Evolutionary conservation across 2,329 filamentous ascomycete species (phyloP), one percentile per base, ranked within the genome.

Genomic region (Diaporthe sp.): DNA sequence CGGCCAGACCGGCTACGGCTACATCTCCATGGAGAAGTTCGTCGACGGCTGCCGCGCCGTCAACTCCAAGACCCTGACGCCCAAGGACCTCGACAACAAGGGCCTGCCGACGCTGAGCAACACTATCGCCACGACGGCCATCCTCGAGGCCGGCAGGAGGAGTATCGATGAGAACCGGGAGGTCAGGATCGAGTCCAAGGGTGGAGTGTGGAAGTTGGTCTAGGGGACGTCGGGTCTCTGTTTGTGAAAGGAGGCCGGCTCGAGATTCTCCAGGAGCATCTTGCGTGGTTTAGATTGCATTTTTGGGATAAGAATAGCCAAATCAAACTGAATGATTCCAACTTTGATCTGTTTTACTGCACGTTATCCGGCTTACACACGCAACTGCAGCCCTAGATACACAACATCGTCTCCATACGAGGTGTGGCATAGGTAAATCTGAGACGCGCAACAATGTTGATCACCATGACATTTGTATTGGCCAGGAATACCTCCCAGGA

Each of bases 21-120:
- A 98, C 84, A 91, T 98, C 74, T 97, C 94, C 27, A 96, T 98
- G 80, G 96, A 98, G 86, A 98, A 98, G 85, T 98, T 98, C 83
- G 92, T 98, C 66, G 95, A 98, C 82, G 95, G 93, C 17, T 95
- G 95, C 81, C 91, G 91, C 58, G 90, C 91, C 8, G 87, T 98
- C 70, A 97, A 97, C 80, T 91, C 93, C 39, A 93, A 94, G 30
- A 87, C 88, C 56, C 87, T 92, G 63, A 94, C 90, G 68, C 88
- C 96, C 1, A 92, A 92, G 35, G 92, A 96, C 77, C 87, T 98
- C 42, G 96, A 98, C 79, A 88, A 89, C 78, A 92, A 96, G 79
- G 93, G 94, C 0, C 84, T 98, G 77, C 96, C 96, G 1, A 98
- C 96, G 15, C 85, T 98, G 78, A 91, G 88, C 81, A 98, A 98